phyloP scores from a whole-genome alignment of 2,329 filamentous ascomycete species.

The Venturia carpophila region DNA sequence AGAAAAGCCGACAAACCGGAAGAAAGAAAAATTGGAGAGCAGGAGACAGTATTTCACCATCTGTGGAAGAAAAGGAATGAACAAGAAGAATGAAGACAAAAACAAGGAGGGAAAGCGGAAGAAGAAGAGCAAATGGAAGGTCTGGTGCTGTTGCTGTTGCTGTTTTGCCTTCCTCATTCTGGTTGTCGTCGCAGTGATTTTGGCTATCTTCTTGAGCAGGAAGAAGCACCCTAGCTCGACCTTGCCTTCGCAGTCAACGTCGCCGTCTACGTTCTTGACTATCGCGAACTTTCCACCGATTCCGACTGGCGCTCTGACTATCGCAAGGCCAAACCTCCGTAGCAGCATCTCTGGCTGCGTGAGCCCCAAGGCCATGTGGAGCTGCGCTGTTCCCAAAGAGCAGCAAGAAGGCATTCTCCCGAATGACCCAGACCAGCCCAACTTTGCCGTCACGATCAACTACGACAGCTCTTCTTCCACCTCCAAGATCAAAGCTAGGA shows the following conservation, averaged over 20 bases:
- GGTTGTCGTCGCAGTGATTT: constrained; percentile 33
- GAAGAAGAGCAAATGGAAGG: constrained; percentile 25
- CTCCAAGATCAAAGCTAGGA: constrained; percentile 25
- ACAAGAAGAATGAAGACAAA: background rate
- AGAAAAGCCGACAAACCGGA: constrained; percentile 4
- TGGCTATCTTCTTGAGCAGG: constrained; percentile 28
- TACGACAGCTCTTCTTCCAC: constrained; percentile 46
- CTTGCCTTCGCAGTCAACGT: background rate
- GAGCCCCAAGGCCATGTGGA: constrained; percentile 69
- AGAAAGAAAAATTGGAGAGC: background rate
- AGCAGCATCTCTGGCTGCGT: constrained; percentile 62
- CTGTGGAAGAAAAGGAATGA: background rate
- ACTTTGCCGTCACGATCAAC: constrained; percentile 68
- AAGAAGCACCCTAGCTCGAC: constrained; percentile 21
- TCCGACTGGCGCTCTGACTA: constrained; percentile 71
- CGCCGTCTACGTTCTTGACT: constrained; percentile 48
- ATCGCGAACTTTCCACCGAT: constrained; percentile 80
- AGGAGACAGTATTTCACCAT: constrained; percentile 7
- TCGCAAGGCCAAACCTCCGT: constrained; percentile 63
- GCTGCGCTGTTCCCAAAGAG: constrained; percentile 75
- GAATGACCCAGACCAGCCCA: constrained; percentile 61
- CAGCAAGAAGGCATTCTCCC: constrained; percentile 57
- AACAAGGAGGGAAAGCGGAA: constrained; percentile 23
- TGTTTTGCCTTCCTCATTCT: constrained; percentile 30
- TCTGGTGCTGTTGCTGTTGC: constrained; percentile 29